Evolutionary conservation across 257 asterid species (phyloP).

Genomic region (Salvia splendens): DNA sequence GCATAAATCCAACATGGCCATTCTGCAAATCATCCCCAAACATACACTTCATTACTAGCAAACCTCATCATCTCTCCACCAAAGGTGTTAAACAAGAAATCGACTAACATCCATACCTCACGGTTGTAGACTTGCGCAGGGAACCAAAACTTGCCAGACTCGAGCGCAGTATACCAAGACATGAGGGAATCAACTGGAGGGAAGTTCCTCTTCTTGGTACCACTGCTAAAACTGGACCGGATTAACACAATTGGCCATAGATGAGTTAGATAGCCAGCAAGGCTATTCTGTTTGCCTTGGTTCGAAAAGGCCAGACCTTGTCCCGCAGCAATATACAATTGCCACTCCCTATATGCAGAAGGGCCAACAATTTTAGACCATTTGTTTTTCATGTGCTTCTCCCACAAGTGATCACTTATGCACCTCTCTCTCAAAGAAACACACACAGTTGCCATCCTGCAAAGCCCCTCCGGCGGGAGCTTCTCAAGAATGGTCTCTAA

Average conservation of each 20-base stretch:
- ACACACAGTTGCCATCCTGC: slow-evolving; percentile 71
- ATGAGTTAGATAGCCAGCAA: slow-evolving; percentile 42
- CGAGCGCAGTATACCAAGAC: slow-evolving; percentile 82
- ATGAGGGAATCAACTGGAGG: slow-evolving; percentile 62
- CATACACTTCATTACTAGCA: slow-evolving; percentile 18
- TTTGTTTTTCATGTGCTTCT: slow-evolving; percentile 63
- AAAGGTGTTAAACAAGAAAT: slow-evolving; percentile 17
- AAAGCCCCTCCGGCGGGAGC: slow-evolving; percentile 78
- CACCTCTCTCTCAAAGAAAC: slow-evolving; percentile 64
- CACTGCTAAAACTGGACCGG: slow-evolving; percentile 47
- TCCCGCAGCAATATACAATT: slow-evolving; percentile 52
- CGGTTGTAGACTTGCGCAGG: slow-evolving; percentile 94
- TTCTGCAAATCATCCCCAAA: slow-evolving; percentile 46
- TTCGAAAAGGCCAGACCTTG: slow-evolving; percentile 53
- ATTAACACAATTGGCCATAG: slow-evolving; percentile 60
- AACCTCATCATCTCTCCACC: slow-evolving; percentile 3
- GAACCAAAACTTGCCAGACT: slow-evolving; percentile 86
- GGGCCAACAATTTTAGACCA: slow-evolving; percentile 76
- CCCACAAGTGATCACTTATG: slow-evolving; percentile 76
- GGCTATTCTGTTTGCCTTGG: slow-evolving; percentile 51
- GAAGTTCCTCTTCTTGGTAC: slow-evolving; percentile 41
- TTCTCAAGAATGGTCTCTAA: slow-evolving; percentile 80
- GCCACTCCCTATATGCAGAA: slow-evolving; percentile 74
- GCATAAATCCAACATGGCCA: slow-evolving; percentile 79
- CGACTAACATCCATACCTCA: slow-evolving; percentile 48